Conservation (phyloP, 73 alveolate genomes). For the Symbiodinium pilosum region DNA sequence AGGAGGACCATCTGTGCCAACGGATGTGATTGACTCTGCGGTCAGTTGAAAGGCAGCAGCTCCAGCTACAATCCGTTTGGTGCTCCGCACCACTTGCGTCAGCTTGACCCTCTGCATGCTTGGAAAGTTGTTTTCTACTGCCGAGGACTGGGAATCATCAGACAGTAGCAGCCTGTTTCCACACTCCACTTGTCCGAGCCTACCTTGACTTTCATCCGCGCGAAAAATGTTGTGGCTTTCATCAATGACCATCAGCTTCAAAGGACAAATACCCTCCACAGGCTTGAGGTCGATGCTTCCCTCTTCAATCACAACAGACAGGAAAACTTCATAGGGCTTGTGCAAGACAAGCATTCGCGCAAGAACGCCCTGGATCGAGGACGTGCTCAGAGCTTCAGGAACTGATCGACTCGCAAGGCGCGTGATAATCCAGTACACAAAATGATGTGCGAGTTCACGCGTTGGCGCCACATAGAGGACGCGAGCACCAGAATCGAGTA, state of each 20-base stretch:
- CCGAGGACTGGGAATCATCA: neutral
- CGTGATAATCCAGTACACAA: neutral
- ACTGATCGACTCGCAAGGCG: neutral
- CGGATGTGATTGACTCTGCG: neutral
- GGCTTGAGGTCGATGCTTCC: neutral
- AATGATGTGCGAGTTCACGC: neutral
- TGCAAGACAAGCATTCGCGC: neutral
- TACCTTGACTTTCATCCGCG: neutral
- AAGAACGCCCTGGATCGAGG: neutral
- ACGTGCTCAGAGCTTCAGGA: neutral
- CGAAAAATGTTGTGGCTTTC: conserved; percentile 14
- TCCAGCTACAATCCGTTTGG: neutral
- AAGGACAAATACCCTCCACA: neutral
- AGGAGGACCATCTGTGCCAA: neutral
- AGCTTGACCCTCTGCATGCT: neutral
- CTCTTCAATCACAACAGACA: neutral
- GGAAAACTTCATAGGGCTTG: neutral
- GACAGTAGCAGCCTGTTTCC: neutral
- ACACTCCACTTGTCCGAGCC: neutral
- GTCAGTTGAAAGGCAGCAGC: conserved; percentile 15
- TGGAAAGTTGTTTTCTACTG: neutral
- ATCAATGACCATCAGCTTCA: neutral
- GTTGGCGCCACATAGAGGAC: neutral
- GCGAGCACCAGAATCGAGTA: neutral
- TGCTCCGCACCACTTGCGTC: conserved; percentile 29